A percentile compares a stretch with the other conserved stretches of the same genome.
phyloP scores from a whole-genome alignment of 2,329 filamentous ascomycete genomes.

The Metarhizium brunneum region DNA sequence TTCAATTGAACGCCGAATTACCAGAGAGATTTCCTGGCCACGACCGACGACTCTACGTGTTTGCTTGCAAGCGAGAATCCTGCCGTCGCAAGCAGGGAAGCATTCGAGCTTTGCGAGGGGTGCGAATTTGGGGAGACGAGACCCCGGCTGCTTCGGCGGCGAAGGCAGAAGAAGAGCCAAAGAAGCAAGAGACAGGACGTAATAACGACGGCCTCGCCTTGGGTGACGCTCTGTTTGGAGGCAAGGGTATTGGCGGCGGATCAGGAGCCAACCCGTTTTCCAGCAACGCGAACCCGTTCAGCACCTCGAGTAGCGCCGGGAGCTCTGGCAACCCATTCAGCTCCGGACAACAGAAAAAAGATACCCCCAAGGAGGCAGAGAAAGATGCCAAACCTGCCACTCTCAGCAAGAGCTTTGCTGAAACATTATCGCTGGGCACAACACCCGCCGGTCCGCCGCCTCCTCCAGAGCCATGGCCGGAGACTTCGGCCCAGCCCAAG shows the following conservation, averaged over 20 bases:
- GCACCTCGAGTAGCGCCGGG: conserved; percentile 12
- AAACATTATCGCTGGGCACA: conserved; percentile 66
- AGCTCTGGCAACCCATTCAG: conserved; percentile 20
- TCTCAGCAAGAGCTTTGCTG: conserved; percentile 57
- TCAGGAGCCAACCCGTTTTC: conserved; percentile 51
- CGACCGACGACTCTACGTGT: conserved; percentile 80
- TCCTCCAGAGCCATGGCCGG: conserved; percentile 66
- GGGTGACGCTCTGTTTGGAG: conserved; percentile 63
- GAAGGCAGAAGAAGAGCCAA: conserved; percentile 20
- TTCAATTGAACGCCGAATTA: conserved; percentile 87
- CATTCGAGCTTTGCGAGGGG: conserved; percentile 64
- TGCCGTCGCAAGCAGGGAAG: conserved; percentile 80
- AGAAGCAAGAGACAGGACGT: conserved; percentile 24
- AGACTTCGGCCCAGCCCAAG: conserved; percentile 50
- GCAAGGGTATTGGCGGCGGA: conserved; percentile 35
- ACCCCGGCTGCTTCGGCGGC: conserved; percentile 16
- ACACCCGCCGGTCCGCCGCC: conserved; percentile 22
- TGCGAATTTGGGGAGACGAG: conserved; percentile 43
- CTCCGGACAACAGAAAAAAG: conserved; percentile 7
- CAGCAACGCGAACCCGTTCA: conserved; percentile 40
- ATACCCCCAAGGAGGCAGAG: conserved; percentile 10
- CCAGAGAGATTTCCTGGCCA: conserved; percentile 80
- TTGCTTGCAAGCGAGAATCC: conserved; percentile 66
- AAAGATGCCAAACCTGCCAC: conserved; percentile 17
- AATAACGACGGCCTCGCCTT: conserved; percentile 34